Evolutionary conservation across 352 stramenopile genomes (phyloP).

Genomic region (Peronosclerospora sorghi): DNA sequence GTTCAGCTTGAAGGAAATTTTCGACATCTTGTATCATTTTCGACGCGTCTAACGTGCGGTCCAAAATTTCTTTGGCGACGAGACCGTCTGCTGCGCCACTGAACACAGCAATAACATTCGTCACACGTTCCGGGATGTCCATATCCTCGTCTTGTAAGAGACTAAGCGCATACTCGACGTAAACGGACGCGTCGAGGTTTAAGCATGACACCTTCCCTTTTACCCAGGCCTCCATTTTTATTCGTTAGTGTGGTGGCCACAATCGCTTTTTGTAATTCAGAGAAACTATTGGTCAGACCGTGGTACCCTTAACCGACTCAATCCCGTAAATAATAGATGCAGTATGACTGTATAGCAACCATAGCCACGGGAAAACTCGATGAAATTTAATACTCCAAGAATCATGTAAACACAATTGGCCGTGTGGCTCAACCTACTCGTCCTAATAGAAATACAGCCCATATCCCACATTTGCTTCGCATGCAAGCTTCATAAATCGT

Average conservation of each 20-base stretch:
- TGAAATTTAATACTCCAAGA: too few relatives aligned
- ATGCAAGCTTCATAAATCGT: too few relatives aligned
- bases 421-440: too few relatives aligned
- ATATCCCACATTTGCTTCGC: too few relatives aligned
- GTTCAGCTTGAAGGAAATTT: conserved; percentile 26
- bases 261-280: neutral
- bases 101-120: conserved; percentile 57
- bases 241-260: neutral
- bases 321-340: too few relatives aligned
- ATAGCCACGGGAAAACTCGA: too few relatives aligned
- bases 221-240: conserved; percentile 51
- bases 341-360: too few relatives aligned
- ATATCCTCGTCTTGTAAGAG: conserved; percentile 66
- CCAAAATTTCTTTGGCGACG: conserved; percentile 27
- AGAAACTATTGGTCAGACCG: too few relatives aligned
- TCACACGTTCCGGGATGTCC: conserved; percentile 54
- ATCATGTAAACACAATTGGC: too few relatives aligned
- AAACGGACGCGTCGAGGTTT: conserved; percentile 56
- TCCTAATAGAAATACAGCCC: too few relatives aligned
- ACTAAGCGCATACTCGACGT: conserved; percentile 61
- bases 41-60: conserved; percentile 22
- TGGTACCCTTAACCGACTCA: too few relatives aligned
- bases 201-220: conserved; percentile 42
- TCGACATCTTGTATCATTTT: conserved; percentile 44
- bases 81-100: conserved; percentile 41